Evolutionary conservation across 2,329 filamentous ascomycete genomes (phyloP), one percentile per base, ranked within the genome.

Genomic region (Graphilbum fragrans): DNA sequence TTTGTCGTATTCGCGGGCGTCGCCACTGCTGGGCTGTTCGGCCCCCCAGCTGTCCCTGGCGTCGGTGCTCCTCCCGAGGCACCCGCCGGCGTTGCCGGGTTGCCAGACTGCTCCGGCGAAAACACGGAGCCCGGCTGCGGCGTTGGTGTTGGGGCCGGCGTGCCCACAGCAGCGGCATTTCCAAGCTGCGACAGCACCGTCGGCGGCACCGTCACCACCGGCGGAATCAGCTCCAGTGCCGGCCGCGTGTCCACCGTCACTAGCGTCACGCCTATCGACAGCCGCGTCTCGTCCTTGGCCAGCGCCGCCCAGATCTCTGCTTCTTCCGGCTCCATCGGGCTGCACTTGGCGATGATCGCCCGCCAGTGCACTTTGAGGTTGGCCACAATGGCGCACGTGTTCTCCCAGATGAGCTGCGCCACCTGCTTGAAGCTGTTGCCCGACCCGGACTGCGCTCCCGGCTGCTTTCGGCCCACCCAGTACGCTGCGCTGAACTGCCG

Each of bases 371-470:
- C 77, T 51, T 77, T 80, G 58, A 79, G 76, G 16, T 68, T 66
- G 1, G 78, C 74, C 27, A 87, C 74, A 25, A 90, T 71, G n/a
- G 81, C 80, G 23, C 81, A 64, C 0, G 85, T 90, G 1, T 78
- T 82, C 42, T 78, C 72, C 83, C 85, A 90, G 3, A 92, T 82
- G 52, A 88, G 83, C 37, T 72, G 69, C 1, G 77, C 75, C n/a
- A 87, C 65, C 14, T 7, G 6, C 10, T 16, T 16, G 29, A 6
- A 12, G 7, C 16, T 16, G 29, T 5, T 8, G 29, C 29, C 29
- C 10, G 9, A 12, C 10, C 29, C 29, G 29, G 10, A 9, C 7
- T 70, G 63, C 3, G 71, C 54, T 2, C 65, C 56, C 41, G 69
- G 65, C 50, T 71, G 65, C 59, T 76, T 70, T 46, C 79, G 66